Evolutionary conservation across 345 rosid genomes (phyloP).

Genomic region (Syzygium oleosum): DNA sequence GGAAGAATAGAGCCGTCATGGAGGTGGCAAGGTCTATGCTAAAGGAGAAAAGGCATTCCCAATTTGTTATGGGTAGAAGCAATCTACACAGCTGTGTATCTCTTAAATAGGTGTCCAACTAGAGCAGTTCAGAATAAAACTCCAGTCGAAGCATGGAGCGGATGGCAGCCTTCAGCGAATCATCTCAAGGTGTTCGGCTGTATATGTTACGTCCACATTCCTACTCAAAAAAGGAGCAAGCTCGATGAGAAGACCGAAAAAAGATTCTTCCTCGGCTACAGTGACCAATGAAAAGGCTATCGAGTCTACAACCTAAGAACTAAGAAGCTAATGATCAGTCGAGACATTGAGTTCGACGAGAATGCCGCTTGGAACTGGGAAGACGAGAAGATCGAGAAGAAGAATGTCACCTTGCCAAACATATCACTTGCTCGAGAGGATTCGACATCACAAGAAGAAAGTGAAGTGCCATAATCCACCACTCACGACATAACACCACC

Average conservation of each 20-base stretch:
- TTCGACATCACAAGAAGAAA: too few relatives aligned
- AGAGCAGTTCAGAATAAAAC: too few relatives aligned
- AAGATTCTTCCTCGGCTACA: neutral
- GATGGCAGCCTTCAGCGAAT: neutral
- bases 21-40: neutral
- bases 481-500: too few relatives aligned
- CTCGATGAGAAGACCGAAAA: neutral
- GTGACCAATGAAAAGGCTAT: neutral
- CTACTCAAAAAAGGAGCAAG: neutral
- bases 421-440: too few relatives aligned
- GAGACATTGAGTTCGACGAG: neutral
- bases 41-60: neutral
- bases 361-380: neutral
- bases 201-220: neutral
- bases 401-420: too few relatives aligned
- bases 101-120: too few relatives aligned
- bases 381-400: neutral
- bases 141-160: neutral
- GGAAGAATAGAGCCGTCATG: neutral
- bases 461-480: too few relatives aligned
- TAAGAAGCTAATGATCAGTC: neutral
- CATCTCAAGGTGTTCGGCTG: neutral
- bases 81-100: rapidly evolving
- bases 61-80: neutral
- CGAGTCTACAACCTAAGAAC: neutral